A percentile compares a stretch with the other conserved stretches of the same genome.
phyloP scores from a whole-genome alignment of 164 flowering plant species.

The Warburgia ugandensis region DNA sequence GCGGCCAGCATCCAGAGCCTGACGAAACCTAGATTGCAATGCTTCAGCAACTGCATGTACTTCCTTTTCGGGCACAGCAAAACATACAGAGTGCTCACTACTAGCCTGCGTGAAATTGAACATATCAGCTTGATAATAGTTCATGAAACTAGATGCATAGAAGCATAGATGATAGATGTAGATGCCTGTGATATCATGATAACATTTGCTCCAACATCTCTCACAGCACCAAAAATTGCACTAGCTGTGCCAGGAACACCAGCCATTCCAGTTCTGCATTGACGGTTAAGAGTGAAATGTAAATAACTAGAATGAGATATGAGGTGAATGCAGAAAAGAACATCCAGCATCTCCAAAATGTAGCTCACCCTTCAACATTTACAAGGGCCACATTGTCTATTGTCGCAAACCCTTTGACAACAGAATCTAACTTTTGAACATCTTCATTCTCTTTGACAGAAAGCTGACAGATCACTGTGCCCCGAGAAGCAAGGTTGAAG shows the following conservation, averaged over 20 bases:
- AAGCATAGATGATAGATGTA: slow-evolving; percentile 8
- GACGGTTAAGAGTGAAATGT: background rate
- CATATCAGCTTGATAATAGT: slow-evolving; percentile 8
- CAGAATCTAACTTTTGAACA: slow-evolving; percentile 32
- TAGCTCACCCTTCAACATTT: slow-evolving; percentile 94
- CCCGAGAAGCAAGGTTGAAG: slow-evolving; percentile 83
- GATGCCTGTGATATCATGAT: slow-evolving; percentile 96
- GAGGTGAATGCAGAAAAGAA: background rate
- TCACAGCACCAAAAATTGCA: slow-evolving; percentile 84
- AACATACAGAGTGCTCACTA: slow-evolving; percentile 98
- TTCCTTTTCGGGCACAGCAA: slow-evolving; percentile 98
- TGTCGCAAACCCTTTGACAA: slow-evolving; percentile 96
- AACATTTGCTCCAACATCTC: slow-evolving; percentile 97
- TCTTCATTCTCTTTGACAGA: slow-evolving; percentile 35
- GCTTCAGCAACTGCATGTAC: slow-evolving; percentile 85
- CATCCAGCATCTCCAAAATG: background rate
- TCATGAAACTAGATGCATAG: background rate
- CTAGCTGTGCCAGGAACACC: slow-evolving; percentile 99
- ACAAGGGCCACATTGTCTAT: slow-evolving; percentile 94
- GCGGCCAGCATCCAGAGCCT: slow-evolving; percentile 90
- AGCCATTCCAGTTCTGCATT: slow-evolving; percentile 94
- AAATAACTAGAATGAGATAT: background rate
- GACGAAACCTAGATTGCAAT: slow-evolving; percentile 69
- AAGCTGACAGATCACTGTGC: slow-evolving; percentile 74
- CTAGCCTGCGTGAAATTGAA: slow-evolving; percentile 60